phyloP scores from a whole-genome alignment of 306 rosid species.

The Acacia confusa region DNA sequence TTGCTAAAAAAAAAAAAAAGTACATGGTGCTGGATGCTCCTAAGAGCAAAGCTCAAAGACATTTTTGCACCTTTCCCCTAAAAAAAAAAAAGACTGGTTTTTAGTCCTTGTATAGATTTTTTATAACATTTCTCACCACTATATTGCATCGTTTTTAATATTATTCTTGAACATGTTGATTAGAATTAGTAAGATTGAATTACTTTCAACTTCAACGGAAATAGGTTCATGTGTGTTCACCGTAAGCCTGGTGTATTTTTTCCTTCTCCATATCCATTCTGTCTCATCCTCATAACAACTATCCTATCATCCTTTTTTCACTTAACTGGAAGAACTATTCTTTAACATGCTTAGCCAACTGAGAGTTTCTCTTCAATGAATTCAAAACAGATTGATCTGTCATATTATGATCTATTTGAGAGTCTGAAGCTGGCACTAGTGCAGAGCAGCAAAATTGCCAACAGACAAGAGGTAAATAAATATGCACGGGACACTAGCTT shows the following conservation, averaged over 20 bases:
- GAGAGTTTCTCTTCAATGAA: constrained; percentile 8
- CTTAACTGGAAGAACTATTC: background rate
- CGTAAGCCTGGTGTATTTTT: background rate
- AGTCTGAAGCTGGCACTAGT: constrained; percentile 71
- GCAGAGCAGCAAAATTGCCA: constrained; percentile 54
- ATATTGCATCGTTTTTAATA: too few relatives aligned
- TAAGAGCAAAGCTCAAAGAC: too few relatives aligned
- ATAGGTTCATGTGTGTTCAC: background rate
- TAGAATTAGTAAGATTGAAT: background rate
- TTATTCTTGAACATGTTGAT: background rate
- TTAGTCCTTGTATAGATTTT: too few relatives aligned
- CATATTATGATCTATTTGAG: constrained; percentile 80
- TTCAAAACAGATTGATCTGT: constrained; percentile 73
- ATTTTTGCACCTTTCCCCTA: too few relatives aligned
- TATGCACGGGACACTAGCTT: constrained; percentile 22
- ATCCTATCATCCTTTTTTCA: background rate
- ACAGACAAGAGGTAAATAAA: constrained; percentile 70
- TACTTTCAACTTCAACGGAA: background rate
- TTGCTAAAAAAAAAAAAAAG: too few relatives aligned
- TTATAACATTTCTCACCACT: too few relatives aligned
- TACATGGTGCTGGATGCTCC: too few relatives aligned
- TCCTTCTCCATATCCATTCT: background rate
- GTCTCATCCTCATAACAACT: background rate
- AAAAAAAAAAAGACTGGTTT: too few relatives aligned
- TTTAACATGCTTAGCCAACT: background rate